A percentile compares a stretch with the other conserved stretches of the same genome.
These are phyloP conservation scores for Magnaporthiopsis poae DNA, from an alignment of 2,329 filamentous ascomycete genomes.

Conservation along the genomic window DNA sequence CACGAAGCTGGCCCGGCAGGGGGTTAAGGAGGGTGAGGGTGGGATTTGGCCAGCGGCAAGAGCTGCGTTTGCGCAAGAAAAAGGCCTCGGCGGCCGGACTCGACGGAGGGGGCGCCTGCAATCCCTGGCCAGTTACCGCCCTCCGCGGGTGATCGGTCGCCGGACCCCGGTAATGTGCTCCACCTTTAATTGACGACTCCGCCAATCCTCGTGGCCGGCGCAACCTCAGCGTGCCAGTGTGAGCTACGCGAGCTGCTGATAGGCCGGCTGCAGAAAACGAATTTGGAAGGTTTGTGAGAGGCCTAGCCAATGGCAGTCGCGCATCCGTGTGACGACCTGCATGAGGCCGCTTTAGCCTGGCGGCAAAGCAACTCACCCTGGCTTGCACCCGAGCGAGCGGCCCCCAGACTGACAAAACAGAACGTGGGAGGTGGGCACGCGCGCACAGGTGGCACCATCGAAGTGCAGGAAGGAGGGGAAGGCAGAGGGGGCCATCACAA, in stretches of 20 bases:
- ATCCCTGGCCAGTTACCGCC: neutral
- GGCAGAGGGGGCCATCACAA: neutral
- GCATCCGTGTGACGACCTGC: neutral
- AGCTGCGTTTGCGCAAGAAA: slow-evolving; percentile 1
- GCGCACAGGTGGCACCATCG: neutral
- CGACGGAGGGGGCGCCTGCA: neutral
- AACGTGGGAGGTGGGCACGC: neutral
- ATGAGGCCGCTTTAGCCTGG: neutral
- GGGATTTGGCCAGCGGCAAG: neutral
- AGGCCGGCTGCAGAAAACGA: slow-evolving; percentile 4
- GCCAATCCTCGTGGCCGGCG: slow-evolving; percentile 5
- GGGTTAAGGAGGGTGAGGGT: neutral
- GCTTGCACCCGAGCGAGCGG: neutral
- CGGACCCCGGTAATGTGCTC: neutral
- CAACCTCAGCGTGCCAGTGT: slow-evolving; percentile 3
- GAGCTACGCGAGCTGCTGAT: neutral
- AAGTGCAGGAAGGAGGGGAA: neutral
- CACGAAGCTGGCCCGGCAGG: neutral
- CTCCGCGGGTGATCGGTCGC: slow-evolving; percentile 7
- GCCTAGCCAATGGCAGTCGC: neutral
- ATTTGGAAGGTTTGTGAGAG: neutral
- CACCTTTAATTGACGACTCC: neutral
- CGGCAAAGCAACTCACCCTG: neutral
- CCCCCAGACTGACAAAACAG: neutral
- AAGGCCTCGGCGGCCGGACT: neutral